Base-by-base conservation (phyloP, 805 yeast species). In the Teunomyces barrocoloradensis region DNA sequence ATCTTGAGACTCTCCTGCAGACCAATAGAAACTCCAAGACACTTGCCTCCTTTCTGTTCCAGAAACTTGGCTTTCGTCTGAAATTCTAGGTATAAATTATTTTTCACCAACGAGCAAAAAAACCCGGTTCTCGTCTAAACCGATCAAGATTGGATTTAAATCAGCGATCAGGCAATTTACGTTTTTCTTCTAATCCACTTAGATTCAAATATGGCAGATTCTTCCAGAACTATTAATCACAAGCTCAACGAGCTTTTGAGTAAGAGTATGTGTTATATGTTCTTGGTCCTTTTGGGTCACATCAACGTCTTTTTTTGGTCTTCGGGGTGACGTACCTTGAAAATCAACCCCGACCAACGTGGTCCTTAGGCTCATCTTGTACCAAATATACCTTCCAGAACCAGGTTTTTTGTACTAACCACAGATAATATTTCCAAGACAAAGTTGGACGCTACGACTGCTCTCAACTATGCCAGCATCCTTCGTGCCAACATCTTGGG, bases 401-500 rank as follows among this genome's bases (percentile, higher is more conserved):
- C 18, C 12, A 18, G 20, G 17, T 32, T 13, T 15, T 32, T 32
- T 15, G 6, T 45, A 52, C 60, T 48, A 53, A 47, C 57, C 10
- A 9, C 37, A 63, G 65, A 59, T 40, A 64, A 57, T 47, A 50
- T 59, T 44, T 48, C 62, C 36, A 65, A 64, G 43, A 41, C 62
- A 37, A 68, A 63, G 50, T 57, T 71, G 36, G 74, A 70, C 41
- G 55, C 60, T 6, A 37, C 56, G 1, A 62, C 69, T 0, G 73
- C 74, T 11, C 50, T 70, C 36, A 51, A 47, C 38, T 73, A 69
- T 53, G 69, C 73, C 34, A 45, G 57, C 23, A 66, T 67, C 20
- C 64, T 81, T 36, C 71, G 69, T 48, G 42, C 61, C 10, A 73
- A 75, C 39, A 74, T 79, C 28, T 55, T 74, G 47, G 78, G 78